Evolutionary conservation across 352 stramenopile species (phyloP).

Genomic region (Pythium utonaiense): DNA sequence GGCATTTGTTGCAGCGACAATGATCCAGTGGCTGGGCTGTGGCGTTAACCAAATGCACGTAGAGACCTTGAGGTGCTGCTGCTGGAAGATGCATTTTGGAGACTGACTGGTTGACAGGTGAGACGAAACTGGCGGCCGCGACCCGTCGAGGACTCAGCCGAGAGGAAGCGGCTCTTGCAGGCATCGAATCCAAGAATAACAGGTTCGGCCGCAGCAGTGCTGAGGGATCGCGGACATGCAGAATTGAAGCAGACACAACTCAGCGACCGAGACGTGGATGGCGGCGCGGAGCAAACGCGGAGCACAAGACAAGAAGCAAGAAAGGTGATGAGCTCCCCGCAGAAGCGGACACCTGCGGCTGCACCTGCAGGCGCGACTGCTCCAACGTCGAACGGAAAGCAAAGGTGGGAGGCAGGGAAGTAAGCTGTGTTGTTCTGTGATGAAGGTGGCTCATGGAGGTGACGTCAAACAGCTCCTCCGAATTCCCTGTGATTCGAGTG

Average conservation of each 20-base stretch:
- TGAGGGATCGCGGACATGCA: neutral
- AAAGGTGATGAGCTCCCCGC: constrained; percentile 8
- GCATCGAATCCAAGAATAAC: constrained; percentile 11
- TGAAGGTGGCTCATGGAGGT: neutral
- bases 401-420: neutral
- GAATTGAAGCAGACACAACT: neutral
- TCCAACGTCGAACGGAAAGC: neutral
- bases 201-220: neutral
- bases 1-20: constrained; percentile 1
- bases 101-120: constrained; percentile 3
- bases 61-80: neutral
- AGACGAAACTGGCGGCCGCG: constrained; percentile 4
- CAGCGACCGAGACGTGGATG: neutral
- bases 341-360: neutral
- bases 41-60: neutral
- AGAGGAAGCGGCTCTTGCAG: neutral
- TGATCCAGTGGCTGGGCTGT: neutral
- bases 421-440: neutral
- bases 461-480: neutral
- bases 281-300: neutral
- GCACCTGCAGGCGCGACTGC: neutral
- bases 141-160: neutral
- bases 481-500: constrained; percentile 22
- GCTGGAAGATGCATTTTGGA: neutral
- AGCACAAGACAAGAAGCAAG: neutral